Evolutionary conservation across 139 green algal genomes (phyloP).

Genomic region (Coccomyxa sp.): DNA sequence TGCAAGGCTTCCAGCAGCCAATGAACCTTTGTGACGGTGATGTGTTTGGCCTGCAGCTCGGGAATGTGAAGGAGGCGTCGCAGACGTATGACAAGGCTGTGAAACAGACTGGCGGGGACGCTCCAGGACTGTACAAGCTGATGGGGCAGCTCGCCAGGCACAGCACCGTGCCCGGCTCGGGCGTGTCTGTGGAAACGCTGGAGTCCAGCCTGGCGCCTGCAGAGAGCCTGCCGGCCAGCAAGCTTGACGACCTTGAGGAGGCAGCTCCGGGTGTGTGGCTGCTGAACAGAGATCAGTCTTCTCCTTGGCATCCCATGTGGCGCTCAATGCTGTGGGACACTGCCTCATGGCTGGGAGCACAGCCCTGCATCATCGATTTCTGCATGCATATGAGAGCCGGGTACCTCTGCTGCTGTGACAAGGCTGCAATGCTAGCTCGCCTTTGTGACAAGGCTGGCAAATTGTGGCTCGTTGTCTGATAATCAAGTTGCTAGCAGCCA

Average conservation of each 20-base stretch:
- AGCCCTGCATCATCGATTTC: too few relatives aligned
- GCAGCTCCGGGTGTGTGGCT: constrained; percentile 5
- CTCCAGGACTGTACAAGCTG: constrained; percentile 7
- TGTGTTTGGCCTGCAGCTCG: neutral
- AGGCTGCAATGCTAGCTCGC: too few relatives aligned
- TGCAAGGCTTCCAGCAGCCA: neutral
- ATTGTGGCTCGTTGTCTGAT: too few relatives aligned
- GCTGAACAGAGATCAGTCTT: too few relatives aligned
- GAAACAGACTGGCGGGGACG: constrained; percentile 4
- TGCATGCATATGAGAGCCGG: neutral
- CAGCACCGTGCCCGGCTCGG: constrained; percentile 13
- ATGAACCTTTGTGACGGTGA: neutral
- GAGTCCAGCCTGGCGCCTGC: constrained; percentile 6
- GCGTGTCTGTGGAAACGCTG: constrained; percentile 15
- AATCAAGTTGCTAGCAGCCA: too few relatives aligned
- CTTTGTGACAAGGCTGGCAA: too few relatives aligned
- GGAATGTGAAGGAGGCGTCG: constrained; percentile 24
- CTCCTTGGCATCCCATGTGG: too few relatives aligned
- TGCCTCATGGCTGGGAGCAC: too few relatives aligned
- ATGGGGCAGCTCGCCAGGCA: constrained; percentile 21
- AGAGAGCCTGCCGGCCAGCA: constrained; percentile 6
- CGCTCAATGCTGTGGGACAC: too few relatives aligned
- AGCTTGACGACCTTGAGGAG: constrained; percentile 55
- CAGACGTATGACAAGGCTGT: constrained; percentile 23
- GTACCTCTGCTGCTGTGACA: neutral